Evolutionary conservation across 2,329 filamentous ascomycete genomes (phyloP).

Genomic region (Lasiodiplodia sp.): DNA sequence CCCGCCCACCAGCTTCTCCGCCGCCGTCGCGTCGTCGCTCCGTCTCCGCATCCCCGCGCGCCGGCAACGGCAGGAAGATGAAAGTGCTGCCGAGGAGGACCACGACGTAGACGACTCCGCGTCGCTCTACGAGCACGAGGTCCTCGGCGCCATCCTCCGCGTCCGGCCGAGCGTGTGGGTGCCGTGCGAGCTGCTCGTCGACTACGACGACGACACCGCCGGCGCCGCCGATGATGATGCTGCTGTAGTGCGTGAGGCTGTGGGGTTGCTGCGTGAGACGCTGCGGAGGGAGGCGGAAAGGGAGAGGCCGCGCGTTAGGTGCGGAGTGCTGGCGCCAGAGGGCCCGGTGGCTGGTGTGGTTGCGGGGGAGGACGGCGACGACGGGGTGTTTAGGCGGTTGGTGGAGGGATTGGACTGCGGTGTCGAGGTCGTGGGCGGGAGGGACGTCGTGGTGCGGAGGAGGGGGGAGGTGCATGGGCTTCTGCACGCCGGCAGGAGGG

Average conservation of each 20-base stretch:
- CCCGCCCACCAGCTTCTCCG: not conserved
- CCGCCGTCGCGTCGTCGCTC: not conserved
- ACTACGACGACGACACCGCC: not conserved
- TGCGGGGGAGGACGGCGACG: not conserved
- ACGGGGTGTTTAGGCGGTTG: not conserved
- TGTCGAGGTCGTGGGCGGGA: not conserved
- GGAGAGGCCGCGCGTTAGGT: not conserved
- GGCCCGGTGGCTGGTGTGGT: not conserved
- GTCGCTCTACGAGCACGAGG: slow-evolving; percentile 13
- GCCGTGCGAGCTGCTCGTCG: slow-evolving; percentile 7
- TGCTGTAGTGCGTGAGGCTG: not conserved
- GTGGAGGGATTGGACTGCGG: not conserved
- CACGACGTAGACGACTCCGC: not conserved
- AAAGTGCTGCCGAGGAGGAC: not conserved
- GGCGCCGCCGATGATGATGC: not conserved
- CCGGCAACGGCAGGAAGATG: not conserved
- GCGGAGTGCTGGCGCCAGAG: slow-evolving; percentile 11
- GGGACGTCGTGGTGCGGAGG: slow-evolving; percentile 5
- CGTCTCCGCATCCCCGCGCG: not conserved
- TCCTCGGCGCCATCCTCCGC: slow-evolving; percentile 9
- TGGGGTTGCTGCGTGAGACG: not conserved
- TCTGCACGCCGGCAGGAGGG: not conserved
- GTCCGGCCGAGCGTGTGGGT: slow-evolving; percentile 12
- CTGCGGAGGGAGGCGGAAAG: not conserved
- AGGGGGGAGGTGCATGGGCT: slow-evolving; percentile 20